phyloP scores from a whole-genome alignment of 306 rosid genomes.

The Sicyos edulis region DNA sequence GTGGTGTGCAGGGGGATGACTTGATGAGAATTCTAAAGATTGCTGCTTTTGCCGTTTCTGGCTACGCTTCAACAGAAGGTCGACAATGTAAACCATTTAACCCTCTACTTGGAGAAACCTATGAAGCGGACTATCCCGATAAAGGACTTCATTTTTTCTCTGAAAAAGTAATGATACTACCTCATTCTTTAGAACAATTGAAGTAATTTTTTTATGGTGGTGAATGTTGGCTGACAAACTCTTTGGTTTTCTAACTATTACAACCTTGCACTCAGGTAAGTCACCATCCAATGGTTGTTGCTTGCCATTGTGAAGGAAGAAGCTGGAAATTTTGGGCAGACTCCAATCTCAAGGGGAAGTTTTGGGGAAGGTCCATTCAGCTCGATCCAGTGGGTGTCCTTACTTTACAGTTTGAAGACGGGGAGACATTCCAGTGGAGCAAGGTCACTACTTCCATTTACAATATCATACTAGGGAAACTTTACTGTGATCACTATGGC shows the following conservation, averaged over 20 bases:
- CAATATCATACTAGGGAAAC: slow-evolving; percentile 89
- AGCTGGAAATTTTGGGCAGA: slow-evolving; percentile 98
- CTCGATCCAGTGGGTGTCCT: slow-evolving; percentile 94
- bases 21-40: slow-evolving; percentile 86
- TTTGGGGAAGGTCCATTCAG: slow-evolving; percentile 98
- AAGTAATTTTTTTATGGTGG: not conserved
- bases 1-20: slow-evolving; percentile 83
- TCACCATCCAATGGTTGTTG: slow-evolving; percentile 62
- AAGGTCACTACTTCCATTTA: slow-evolving; percentile 98
- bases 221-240: slow-evolving; percentile 14
- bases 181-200: not conserved
- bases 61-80: slow-evolving; percentile 97
- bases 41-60: slow-evolving; percentile 97
- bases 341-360: slow-evolving; percentile 92
- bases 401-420: slow-evolving; percentile 52
- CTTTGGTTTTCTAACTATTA: slow-evolving; percentile 35
- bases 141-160: slow-evolving; percentile 88
- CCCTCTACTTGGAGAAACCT: slow-evolving; percentile 97
- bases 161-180: slow-evolving; percentile 51
- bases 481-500: slow-evolving; percentile 30
- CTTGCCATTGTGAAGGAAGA: slow-evolving; percentile 59
- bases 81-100: slow-evolving; percentile 98
- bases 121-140: slow-evolving; percentile 96
- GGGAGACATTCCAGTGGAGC: slow-evolving; percentile 94
- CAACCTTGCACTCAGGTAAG: slow-evolving; percentile 62